A percentile compares a stretch with the other conserved stretches of the same genome.
phyloP scores from a whole-genome alignment of 345 rosid species.

The Jatropha curcas region DNA sequence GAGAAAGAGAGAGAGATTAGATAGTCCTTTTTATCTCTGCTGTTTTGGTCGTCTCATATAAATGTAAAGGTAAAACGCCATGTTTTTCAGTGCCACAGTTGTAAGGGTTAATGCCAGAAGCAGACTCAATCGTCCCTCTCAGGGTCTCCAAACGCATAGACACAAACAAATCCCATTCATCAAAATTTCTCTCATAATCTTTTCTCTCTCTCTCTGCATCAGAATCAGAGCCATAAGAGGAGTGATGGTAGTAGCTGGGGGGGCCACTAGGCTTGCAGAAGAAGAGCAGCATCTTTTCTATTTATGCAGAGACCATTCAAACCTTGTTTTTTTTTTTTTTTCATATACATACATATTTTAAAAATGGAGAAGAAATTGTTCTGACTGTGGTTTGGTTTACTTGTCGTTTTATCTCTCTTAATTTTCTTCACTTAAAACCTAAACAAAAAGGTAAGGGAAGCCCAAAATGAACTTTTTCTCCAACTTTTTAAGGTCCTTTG shows the following conservation, averaged over 20 bases:
- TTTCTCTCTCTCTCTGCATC: slow-evolving; percentile 26
- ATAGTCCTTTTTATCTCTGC: slow-evolving; percentile 19
- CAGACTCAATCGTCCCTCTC: slow-evolving; percentile 46
- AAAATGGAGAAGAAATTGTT: background rate
- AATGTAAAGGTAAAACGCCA: slow-evolving; percentile 40
- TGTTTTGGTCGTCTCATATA: slow-evolving; percentile 17
- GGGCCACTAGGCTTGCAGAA: slow-evolving; percentile 5
- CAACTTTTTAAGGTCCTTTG: no score
- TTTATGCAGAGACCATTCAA: slow-evolving; percentile 36
- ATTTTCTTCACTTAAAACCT: no score
- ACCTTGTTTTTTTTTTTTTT: slow-evolving; percentile 9
- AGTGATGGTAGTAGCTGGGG: background rate
- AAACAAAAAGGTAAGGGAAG: no score
- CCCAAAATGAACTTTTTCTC: no score
- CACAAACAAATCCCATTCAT: slow-evolving; percentile 42
- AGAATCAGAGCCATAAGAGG: slow-evolving; percentile 30
- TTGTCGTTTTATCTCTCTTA: no score
- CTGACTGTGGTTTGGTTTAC: no score
- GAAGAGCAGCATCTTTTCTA: slow-evolving; percentile 33
- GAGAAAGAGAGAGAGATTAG: slow-evolving; percentile 14
- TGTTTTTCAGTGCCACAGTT: slow-evolving; percentile 78
- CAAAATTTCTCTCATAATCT: background rate
- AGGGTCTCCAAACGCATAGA: slow-evolving; percentile 29
- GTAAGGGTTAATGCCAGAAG: slow-evolving; percentile 33
- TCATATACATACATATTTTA: no score